Evolutionary conservation across 805 yeast genomes (phyloP).

Genomic region (Maudiozyma saulgeensis): DNA sequence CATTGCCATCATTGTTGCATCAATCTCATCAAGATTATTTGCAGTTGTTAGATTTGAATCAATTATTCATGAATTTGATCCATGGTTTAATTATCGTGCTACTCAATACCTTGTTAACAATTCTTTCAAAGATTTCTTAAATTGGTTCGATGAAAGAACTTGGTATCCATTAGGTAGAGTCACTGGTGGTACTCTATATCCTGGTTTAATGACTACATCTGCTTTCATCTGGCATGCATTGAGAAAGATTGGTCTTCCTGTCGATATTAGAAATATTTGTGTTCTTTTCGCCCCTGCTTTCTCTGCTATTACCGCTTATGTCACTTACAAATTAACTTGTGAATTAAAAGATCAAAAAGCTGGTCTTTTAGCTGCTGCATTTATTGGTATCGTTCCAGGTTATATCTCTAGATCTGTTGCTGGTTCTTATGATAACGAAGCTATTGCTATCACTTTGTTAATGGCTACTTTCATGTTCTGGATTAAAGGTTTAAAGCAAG

Average conservation of each 20-base stretch:
- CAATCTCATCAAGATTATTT: conserved; percentile 82
- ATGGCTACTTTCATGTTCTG: conserved; percentile 94
- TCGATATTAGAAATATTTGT: conserved; percentile 92
- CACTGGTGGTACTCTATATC: conserved; percentile 96
- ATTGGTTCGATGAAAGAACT: conserved; percentile 97
- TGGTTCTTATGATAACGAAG: conserved; percentile 97
- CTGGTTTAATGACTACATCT: conserved; percentile 97
- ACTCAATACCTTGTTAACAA: conserved; percentile 81
- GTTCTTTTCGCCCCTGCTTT: conserved; percentile 95
- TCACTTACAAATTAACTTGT: conserved; percentile 75
- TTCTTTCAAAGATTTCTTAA: conserved; percentile 82
- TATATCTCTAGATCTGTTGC: conserved; percentile 97
- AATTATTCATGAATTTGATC: conserved; percentile 95
- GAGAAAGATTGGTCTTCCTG: conserved; percentile 58
- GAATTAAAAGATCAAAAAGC: conserved; percentile 88
- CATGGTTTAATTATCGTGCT: conserved; percentile 95
- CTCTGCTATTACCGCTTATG: conserved; percentile 83
- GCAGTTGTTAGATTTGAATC: conserved; percentile 95
- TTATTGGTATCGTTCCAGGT: conserved; percentile 97
- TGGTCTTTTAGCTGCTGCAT: conserved; percentile 84
- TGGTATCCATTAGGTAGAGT: conserved; percentile 99
- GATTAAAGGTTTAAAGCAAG: conserved; percentile 89
- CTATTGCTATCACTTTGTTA: conserved; percentile 89
- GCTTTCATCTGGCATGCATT: conserved; percentile 76
- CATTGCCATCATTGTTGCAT: conserved; percentile 77